Evolutionary conservation across 768 basidiomycete species (phyloP).

Genomic region (Exidia glandulosa): DNA sequence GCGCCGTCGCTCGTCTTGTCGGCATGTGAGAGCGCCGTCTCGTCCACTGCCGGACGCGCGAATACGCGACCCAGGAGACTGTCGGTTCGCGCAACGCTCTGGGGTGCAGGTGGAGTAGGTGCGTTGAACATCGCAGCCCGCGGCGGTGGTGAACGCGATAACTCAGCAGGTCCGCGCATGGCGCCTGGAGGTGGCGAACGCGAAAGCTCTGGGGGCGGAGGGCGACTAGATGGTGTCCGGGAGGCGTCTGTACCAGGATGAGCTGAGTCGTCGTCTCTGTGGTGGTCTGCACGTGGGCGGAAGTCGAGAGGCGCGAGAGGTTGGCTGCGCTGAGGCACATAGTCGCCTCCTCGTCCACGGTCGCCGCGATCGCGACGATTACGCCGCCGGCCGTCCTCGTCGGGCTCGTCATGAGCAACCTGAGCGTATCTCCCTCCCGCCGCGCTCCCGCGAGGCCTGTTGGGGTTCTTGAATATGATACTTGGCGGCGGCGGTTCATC

Average conservation of each 20-base stretch:
- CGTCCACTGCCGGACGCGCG: slow-evolving; percentile 2
- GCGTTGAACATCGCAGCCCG: not conserved
- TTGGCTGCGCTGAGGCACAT: slow-evolving; percentile 2
- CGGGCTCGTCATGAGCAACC: not conserved
- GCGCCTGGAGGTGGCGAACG: slow-evolving; percentile 1
- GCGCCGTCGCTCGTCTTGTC: slow-evolving; percentile 10
- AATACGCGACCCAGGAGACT: slow-evolving; percentile 19
- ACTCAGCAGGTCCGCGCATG: slow-evolving; percentile 6
- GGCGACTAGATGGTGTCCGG: no score
- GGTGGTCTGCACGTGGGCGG: not conserved
- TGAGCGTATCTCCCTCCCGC: not conserved
- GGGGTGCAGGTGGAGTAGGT: not conserved
- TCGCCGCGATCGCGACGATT: slow-evolving; percentile 3
- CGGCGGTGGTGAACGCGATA: slow-evolving; percentile 1
- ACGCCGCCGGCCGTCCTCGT: not conserved
- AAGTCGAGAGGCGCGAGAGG: not conserved
- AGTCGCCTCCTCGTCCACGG: not conserved
- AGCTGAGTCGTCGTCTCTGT: not conserved
- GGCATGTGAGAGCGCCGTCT: not conserved
- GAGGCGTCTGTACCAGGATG: no score
- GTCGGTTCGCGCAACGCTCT: slow-evolving; percentile 11
- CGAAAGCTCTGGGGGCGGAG: no score
- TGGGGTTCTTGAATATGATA: slow-evolving; percentile 10
- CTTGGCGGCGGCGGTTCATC: slow-evolving; percentile 33
- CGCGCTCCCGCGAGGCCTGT: slow-evolving; percentile 14